These are phyloP conservation scores for Aeminium ludgeri DNA, from an alignment of 495 filamentous ascomycete species.

Conservation along the genomic window DNA sequence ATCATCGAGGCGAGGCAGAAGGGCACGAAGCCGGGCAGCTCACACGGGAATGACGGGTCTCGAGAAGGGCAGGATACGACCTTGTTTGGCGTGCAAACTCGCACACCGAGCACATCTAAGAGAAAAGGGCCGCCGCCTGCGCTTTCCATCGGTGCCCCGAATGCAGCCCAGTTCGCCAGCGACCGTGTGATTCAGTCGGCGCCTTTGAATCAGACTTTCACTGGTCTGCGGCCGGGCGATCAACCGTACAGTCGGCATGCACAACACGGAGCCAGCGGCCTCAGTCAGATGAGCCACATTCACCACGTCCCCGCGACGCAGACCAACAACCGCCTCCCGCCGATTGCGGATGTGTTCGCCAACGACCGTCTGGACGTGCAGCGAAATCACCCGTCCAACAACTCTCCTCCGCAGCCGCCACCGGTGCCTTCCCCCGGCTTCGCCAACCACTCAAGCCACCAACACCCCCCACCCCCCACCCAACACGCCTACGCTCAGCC, in stretches of 20 bases:
- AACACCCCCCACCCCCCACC: slow-evolving; percentile 17
- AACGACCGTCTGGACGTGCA: slow-evolving; percentile 54
- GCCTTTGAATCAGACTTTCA: slow-evolving; percentile 89
- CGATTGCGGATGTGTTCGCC: slow-evolving; percentile 86
- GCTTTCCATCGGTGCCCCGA: slow-evolving; percentile 86
- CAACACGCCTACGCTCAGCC: too few relatives aligned
- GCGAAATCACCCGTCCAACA: slow-evolving; percentile 21
- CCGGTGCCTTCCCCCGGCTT: slow-evolving; percentile 67
- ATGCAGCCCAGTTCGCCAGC: slow-evolving; percentile 87
- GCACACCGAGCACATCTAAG: slow-evolving; percentile 44
- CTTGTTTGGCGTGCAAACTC: slow-evolving; percentile 33
- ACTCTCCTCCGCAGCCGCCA: slow-evolving; percentile 58
- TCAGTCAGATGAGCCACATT: slow-evolving; percentile 77
- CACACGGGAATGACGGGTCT: slow-evolving; percentile 39
- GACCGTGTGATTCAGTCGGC: slow-evolving; percentile 95
- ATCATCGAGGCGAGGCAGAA: slow-evolving; percentile 91
- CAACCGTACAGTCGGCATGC: slow-evolving; percentile 48
- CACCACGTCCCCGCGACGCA: slow-evolving; percentile 79
- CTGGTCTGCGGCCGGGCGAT: slow-evolving; percentile 60
- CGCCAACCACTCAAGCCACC: slow-evolving; percentile 22
- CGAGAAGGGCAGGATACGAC: slow-evolving; percentile 33
- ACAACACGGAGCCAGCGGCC: slow-evolving; percentile 67
- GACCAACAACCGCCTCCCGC: slow-evolving; percentile 83
- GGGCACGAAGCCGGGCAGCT: slow-evolving; percentile 57
- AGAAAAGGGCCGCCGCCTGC: slow-evolving; percentile 75